These are phyloP conservation scores for Ogataea zsoltii DNA, from an alignment of 805 yeast genomes.

Conservation along the genomic window DNA sequence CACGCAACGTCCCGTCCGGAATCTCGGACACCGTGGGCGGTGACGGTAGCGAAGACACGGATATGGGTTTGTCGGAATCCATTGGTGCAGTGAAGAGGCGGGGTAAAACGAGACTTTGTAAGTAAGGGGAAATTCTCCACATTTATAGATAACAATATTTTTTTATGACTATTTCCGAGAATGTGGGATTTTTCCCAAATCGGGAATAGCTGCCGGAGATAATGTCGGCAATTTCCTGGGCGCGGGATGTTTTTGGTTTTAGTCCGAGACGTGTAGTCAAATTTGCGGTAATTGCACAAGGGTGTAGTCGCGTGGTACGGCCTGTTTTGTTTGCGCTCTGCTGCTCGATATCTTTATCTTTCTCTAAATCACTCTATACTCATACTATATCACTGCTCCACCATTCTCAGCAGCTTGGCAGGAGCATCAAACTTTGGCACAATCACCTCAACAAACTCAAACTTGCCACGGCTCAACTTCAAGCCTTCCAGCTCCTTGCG, in stretches of 20 bases:
- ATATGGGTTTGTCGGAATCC: not conserved
- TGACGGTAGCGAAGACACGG: not conserved
- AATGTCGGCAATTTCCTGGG: not conserved
- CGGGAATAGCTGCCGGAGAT: not conserved
- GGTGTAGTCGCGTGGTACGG: too few species aligned
- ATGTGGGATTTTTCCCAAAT: not conserved
- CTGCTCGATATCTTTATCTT: too few species aligned
- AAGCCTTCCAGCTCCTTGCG: constrained; percentile 38
- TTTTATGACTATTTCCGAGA: not conserved
- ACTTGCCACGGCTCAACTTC: constrained; percentile 33
- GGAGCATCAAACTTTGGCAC: constrained; percentile 66
- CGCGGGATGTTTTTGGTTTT: too few species aligned
- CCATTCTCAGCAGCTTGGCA: constrained; percentile 40
- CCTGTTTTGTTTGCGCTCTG: too few species aligned
- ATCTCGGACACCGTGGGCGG: not conserved
- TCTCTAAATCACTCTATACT: not conserved
- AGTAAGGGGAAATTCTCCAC: not conserved
- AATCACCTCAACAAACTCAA: constrained; percentile 60
- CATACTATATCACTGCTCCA: constrained; percentile 1
- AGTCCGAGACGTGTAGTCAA: too few species aligned
- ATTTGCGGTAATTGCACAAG: too few species aligned
- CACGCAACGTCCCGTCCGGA: constrained; percentile 49
- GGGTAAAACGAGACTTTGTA: not conserved
- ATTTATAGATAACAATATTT: not conserved
- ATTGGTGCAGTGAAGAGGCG: not conserved